These are phyloP conservation scores for Boletus huronensis DNA, from an alignment of 768 basidiomycete genomes.

Conservation along the genomic window DNA sequence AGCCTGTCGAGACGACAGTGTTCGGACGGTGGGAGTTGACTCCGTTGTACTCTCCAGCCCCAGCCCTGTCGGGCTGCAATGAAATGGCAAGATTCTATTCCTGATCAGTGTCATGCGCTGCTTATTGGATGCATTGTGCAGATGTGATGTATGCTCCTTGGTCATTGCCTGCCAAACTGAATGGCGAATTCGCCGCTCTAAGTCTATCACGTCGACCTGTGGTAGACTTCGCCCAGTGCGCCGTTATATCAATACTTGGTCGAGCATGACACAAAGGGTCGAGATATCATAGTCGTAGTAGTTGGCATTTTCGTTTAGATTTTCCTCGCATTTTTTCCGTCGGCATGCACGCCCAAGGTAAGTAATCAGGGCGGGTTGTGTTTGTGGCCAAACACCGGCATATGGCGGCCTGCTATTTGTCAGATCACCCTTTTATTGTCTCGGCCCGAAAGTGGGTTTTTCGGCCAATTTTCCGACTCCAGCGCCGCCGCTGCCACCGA, in stretches of 20 bases:
- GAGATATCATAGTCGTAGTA: slow-evolving; percentile 12
- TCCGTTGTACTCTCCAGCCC: background rate
- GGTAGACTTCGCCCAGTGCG: background rate
- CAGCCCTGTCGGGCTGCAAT: background rate
- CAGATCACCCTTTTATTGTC: slow-evolving; percentile 34
- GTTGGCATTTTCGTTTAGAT: slow-evolving; percentile 10
- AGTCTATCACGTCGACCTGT: background rate
- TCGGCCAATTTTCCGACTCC: slow-evolving; percentile 62
- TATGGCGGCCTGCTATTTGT: slow-evolving; percentile 28
- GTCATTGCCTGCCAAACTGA: background rate
- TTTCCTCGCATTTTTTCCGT: slow-evolving; percentile 3
- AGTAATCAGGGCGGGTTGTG: slow-evolving; percentile 25
- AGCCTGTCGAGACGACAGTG: background rate
- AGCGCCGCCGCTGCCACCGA: slow-evolving; percentile 55
- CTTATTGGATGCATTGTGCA: slow-evolving; percentile 5
- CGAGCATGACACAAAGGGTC: background rate
- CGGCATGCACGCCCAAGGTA: slow-evolving; percentile 20
- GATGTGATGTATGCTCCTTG: background rate
- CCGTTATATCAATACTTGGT: background rate
- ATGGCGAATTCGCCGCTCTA: slow-evolving; percentile 1
- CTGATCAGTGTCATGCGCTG: background rate
- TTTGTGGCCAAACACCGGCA: slow-evolving; percentile 34
- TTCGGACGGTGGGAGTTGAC: background rate
- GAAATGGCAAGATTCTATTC: slow-evolving; percentile 6
- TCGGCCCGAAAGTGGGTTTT: slow-evolving; percentile 57